Evolutionary conservation across 2,329 filamentous ascomycete genomes (phyloP).

Genomic region (Penicillium sp.): DNA sequence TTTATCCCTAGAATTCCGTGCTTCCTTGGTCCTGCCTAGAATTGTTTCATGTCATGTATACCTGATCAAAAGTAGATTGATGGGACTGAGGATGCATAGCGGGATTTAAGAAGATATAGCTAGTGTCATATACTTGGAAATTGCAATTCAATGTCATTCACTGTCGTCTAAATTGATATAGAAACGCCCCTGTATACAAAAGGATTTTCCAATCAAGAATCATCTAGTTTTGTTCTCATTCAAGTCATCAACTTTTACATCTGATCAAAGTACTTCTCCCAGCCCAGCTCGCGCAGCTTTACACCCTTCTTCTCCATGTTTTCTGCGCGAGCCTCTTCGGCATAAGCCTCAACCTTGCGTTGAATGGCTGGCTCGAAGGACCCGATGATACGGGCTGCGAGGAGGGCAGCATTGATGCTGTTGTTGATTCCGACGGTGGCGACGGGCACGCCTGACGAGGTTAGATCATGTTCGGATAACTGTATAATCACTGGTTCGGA

Average conservation of each 20-base stretch:
- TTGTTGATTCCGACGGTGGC: conserved; percentile 77
- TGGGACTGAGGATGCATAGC: too few relatives aligned
- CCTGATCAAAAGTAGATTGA: too few relatives aligned
- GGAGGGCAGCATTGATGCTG: conserved; percentile 66
- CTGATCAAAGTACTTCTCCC: conserved; percentile 43
- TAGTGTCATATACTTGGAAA: too few relatives aligned
- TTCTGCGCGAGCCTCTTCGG: conserved; percentile 37
- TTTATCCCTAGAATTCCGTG: too few relatives aligned
- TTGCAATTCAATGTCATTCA: conserved; percentile 24
- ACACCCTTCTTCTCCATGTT: conserved; percentile 41
- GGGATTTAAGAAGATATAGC: too few relatives aligned
- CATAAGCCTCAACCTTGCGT: conserved; percentile 41
- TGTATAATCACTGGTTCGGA: too few relatives aligned
- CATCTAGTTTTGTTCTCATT: conserved; percentile 2
- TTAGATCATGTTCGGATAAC: background rate
- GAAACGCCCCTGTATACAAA: conserved; percentile 14
- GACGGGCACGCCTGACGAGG: conserved; percentile 56
- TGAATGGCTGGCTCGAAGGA: conserved; percentile 41
- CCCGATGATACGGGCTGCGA: conserved; percentile 65
- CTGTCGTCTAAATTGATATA: conserved; percentile 19
- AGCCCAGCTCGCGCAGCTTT: conserved; percentile 41
- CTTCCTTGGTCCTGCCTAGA: too few relatives aligned
- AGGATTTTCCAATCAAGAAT: background rate
- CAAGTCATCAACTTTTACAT: conserved; percentile 28
- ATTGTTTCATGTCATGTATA: too few relatives aligned